Percentiles rank a stretch among this genome's conserved stretches.
These are phyloP conservation scores for Petunia hybrid DNA, from an alignment of 305 asterid genomes.

Conservation along the genomic window DNA sequence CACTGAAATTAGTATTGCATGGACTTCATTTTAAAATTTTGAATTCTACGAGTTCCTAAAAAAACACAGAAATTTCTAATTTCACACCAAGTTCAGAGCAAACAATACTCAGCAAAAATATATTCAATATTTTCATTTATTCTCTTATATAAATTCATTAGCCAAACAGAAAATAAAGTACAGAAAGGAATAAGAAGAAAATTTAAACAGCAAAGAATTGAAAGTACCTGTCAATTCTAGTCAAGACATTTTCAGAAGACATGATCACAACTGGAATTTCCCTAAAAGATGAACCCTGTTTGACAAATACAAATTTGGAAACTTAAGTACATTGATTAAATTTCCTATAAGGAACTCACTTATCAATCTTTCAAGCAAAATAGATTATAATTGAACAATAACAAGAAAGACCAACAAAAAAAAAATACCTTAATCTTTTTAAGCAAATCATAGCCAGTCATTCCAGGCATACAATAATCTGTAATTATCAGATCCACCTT, in stretches of 20 bases:
- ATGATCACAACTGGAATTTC: slow-evolving; percentile 95
- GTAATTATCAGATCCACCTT: slow-evolving; percentile 83
- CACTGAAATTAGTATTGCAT: slow-evolving; percentile 2
- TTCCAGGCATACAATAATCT: slow-evolving; percentile 96
- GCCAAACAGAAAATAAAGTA: slow-evolving; percentile 3
- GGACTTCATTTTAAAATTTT: not conserved
- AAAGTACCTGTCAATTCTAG: slow-evolving; percentile 83
- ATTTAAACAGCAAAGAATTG: not conserved
- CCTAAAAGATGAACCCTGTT: slow-evolving; percentile 89
- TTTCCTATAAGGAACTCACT: not conserved
- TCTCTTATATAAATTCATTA: not conserved
- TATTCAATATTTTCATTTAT: not conserved
- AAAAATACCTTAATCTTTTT: slow-evolving; percentile 80
- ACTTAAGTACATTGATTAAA: slow-evolving; percentile 17
- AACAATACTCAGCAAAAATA: not conserved
- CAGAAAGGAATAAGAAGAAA: slow-evolving; percentile 11
- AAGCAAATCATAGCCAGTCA: slow-evolving; percentile 93
- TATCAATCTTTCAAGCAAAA: not conserved
- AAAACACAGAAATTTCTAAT: not conserved
- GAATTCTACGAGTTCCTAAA: not conserved
- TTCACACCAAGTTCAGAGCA: not conserved
- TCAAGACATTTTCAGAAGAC: slow-evolving; percentile 90
- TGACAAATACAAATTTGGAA: slow-evolving; percentile 33
- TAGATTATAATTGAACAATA: not conserved
- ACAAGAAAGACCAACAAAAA: not conserved